Conservation (phyloP, 768 basidiomycete species). For the Panaeolus papilionaceus region DNA sequence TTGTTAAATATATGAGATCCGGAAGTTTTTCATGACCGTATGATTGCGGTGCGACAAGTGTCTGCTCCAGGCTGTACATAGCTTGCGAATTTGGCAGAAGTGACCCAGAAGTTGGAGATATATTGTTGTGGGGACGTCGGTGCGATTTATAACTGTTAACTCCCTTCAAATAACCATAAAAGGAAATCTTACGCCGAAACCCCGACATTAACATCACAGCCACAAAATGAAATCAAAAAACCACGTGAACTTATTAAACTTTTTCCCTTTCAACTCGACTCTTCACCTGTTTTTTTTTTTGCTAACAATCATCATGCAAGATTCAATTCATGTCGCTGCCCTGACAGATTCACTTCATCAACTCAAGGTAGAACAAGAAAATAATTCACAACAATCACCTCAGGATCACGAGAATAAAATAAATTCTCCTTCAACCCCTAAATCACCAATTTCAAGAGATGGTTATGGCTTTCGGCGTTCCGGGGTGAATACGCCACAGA, state of each 20-base stretch:
- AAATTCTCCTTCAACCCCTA: conserved; percentile 23
- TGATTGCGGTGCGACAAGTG: conserved; percentile 47
- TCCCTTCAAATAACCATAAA: conserved; percentile 46
- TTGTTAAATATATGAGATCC: conserved; percentile 52
- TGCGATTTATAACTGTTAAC: conserved; percentile 29
- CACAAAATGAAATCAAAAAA: not conserved
- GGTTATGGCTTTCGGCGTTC: conserved; percentile 87
- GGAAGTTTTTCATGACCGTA: conserved; percentile 54
- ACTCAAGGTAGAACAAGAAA: conserved; percentile 44
- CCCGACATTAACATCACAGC: conserved; percentile 33
- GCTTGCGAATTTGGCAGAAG: conserved; percentile 51
- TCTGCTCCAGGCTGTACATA: conserved; percentile 44
- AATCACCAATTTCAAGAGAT: conserved; percentile 57
- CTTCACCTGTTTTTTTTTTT: conserved; percentile 1
- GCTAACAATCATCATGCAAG: conserved; percentile 26
- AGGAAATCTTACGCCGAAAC: conserved; percentile 31
- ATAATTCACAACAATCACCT: conserved; percentile 23
- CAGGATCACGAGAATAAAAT: conserved; percentile 10
- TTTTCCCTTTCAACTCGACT: not conserved
- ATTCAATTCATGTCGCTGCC: conserved; percentile 34
- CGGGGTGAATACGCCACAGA: conserved; percentile 67
- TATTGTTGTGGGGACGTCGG: conserved; percentile 22
- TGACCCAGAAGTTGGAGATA: conserved; percentile 43
- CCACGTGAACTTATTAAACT: too few relatives aligned
- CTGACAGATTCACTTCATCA: conserved; percentile 54